phyloP scores from a whole-genome alignment of 495 filamentous ascomycete species.

The Penicillium bialowiezense region DNA sequence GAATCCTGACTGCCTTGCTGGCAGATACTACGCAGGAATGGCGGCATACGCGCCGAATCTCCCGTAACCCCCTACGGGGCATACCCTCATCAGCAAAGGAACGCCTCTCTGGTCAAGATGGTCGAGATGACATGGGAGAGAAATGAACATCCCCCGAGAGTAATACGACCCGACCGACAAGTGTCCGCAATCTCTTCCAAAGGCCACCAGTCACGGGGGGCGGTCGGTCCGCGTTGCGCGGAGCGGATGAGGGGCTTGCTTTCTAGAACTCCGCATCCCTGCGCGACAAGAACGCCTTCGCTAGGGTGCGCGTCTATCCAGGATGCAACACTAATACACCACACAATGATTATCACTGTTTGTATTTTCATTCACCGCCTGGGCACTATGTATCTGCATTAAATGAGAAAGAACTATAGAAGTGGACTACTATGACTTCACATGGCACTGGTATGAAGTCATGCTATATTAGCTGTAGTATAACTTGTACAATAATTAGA shows the following conservation, averaged over 20 bases:
- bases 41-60: background rate
- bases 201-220: background rate
- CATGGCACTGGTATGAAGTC: background rate
- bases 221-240: constrained; percentile 8
- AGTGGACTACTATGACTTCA: background rate
- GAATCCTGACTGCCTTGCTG: background rate
- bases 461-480: background rate
- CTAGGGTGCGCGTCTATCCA: constrained; percentile 9
- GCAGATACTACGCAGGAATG: background rate
- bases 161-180: constrained; percentile 9
- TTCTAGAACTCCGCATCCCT: constrained; percentile 13
- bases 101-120: background rate
- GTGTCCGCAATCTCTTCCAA: background rate
- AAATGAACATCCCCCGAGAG: background rate
- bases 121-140: background rate
- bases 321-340: constrained; percentile 7
- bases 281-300: background rate
- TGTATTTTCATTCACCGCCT: too few species aligned
- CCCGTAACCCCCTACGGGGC: background rate
- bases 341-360: background rate
- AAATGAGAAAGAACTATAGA: too few species aligned
- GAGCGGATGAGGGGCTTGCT: constrained; percentile 15
- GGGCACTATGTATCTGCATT: too few species aligned
- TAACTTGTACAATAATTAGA: background rate
- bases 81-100: background rate